Percentiles rank a stretch among this genome's conserved stretches.
Conservation (phyloP, 1,284 basidiomycete genomes). For the Leucoagaricus sp. region DNA sequence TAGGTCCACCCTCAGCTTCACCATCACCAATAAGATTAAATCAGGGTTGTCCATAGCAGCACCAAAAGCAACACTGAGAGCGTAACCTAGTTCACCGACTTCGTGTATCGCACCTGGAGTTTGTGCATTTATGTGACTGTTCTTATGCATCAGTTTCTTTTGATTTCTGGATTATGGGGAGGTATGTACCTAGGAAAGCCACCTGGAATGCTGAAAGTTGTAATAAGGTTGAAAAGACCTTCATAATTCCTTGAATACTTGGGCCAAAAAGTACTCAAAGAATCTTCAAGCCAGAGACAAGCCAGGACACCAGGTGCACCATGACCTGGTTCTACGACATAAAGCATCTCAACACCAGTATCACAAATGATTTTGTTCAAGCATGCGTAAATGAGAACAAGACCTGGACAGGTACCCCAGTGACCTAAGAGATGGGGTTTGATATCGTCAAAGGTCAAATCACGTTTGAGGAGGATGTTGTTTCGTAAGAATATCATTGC, state of each 20-base stretch:
- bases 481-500: slow-evolving; percentile 82
- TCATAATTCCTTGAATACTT: slow-evolving; percentile 63
- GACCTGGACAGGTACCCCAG: slow-evolving; percentile 79
- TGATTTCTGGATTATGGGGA: not conserved
- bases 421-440: slow-evolving; percentile 80
- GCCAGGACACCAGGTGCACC: slow-evolving; percentile 83
- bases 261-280: slow-evolving; percentile 73
- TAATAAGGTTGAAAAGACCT: slow-evolving; percentile 69
- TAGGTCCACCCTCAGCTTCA: slow-evolving; percentile 86
- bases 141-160: not conserved
- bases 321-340: slow-evolving; percentile 76
- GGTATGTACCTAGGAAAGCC: slow-evolving; percentile 61
- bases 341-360: slow-evolving; percentile 59
- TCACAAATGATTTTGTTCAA: slow-evolving; percentile 74
- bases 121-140: slow-evolving; percentile 73
- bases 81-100: slow-evolving; percentile 89
- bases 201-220: slow-evolving; percentile 64
- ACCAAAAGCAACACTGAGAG: slow-evolving; percentile 81
- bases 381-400: slow-evolving; percentile 80
- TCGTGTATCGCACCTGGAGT: slow-evolving; percentile 90
- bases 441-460: slow-evolving; percentile 66
- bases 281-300: slow-evolving; percentile 82
- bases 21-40: slow-evolving; percentile 86
- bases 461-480: slow-evolving; percentile 68
- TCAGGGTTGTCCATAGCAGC: slow-evolving; percentile 90